Conservation (phyloP, 768 basidiomycete species). For the Lanmaoa rubissima region DNA sequence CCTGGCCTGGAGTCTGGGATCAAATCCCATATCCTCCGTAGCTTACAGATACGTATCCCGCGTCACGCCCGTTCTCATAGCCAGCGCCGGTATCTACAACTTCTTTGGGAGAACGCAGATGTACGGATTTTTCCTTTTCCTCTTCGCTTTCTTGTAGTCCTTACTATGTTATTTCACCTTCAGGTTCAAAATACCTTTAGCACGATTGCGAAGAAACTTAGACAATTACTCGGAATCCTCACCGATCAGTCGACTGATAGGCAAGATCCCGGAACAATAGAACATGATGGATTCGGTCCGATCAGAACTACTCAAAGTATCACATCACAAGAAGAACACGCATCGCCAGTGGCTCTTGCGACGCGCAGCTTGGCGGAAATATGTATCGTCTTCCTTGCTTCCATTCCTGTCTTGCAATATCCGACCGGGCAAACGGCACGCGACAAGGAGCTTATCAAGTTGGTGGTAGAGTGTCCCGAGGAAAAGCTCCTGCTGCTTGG, state of each 20-base stretch:
- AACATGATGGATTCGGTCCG: slow-evolving; percentile 58
- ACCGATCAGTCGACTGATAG: slow-evolving; percentile 19
- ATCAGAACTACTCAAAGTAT: slow-evolving; percentile 42
- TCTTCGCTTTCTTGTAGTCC: not conserved
- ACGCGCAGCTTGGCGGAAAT: slow-evolving; percentile 42
- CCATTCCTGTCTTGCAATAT: slow-evolving; percentile 63
- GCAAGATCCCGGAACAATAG: slow-evolving; percentile 35
- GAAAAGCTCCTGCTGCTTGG: slow-evolving; percentile 61
- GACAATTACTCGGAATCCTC: slow-evolving; percentile 41
- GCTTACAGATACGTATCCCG: slow-evolving; percentile 25
- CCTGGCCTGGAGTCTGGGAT: slow-evolving; percentile 59
- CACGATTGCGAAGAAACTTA: slow-evolving; percentile 33
- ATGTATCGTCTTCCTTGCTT: slow-evolving; percentile 59
- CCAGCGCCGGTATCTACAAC: slow-evolving; percentile 45
- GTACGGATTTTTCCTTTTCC: slow-evolving; percentile 40
- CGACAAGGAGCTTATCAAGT: slow-evolving; percentile 57
- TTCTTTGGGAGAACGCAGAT: slow-evolving; percentile 67
- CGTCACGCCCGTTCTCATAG: slow-evolving; percentile 5
- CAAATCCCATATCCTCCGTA: slow-evolving; percentile 48
- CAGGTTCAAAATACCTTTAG: slow-evolving; percentile 55
- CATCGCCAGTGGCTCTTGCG: slow-evolving; percentile 27
- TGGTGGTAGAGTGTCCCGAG: slow-evolving; percentile 47
- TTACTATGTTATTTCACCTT: not conserved
- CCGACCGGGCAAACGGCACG: slow-evolving; percentile 55
- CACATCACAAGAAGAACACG: slow-evolving; percentile 29